Evolutionary conservation across 805 yeast genomes (phyloP).

Genomic region (Barnettozyma sp.): DNA sequence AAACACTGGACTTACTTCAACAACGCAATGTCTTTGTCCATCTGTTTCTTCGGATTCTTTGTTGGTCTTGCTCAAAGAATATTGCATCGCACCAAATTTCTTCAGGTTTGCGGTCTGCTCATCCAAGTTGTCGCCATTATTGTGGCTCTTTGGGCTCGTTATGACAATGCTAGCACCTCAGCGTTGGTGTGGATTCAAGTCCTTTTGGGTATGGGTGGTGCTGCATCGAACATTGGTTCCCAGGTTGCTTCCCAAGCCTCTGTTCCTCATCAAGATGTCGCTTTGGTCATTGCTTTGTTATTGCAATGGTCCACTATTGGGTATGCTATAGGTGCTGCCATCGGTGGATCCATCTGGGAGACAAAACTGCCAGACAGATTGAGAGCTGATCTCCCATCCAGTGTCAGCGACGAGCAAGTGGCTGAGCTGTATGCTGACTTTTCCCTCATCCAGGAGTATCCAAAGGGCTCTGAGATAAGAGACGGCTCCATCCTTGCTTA

Average conservation of each 20-base stretch:
- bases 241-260: conserved; percentile 33
- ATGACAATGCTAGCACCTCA: conserved; percentile 5
- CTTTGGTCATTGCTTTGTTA: conserved; percentile 31
- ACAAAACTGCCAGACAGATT: conserved; percentile 28
- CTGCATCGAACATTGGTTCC: conserved; percentile 29
- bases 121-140: conserved; percentile 29
- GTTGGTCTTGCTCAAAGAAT: conserved; percentile 29
- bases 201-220: conserved; percentile 33
- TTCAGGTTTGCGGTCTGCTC: conserved; percentile 28
- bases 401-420: conserved; percentile 20
- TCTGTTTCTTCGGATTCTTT: conserved; percentile 31
- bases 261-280: conserved; percentile 34
- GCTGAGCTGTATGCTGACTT: conserved; percentile 21
- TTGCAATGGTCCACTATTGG: conserved; percentile 30
- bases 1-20: conserved; percentile 31
- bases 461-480: conserved; percentile 18
- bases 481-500: conserved; percentile 30
- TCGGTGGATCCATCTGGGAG: conserved; percentile 32
- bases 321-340: conserved; percentile 32
- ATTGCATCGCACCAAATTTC: conserved; percentile 29
- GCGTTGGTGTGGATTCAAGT: conserved; percentile 27
- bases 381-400: conserved; percentile 25
- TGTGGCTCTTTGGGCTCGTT: conserved; percentile 22
- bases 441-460: conserved; percentile 22
- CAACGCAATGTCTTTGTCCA: conserved; percentile 29